Evolutionary conservation across 305 asterid genomes (phyloP).

Genomic region (Fraxinus xanthoxyloides): DNA sequence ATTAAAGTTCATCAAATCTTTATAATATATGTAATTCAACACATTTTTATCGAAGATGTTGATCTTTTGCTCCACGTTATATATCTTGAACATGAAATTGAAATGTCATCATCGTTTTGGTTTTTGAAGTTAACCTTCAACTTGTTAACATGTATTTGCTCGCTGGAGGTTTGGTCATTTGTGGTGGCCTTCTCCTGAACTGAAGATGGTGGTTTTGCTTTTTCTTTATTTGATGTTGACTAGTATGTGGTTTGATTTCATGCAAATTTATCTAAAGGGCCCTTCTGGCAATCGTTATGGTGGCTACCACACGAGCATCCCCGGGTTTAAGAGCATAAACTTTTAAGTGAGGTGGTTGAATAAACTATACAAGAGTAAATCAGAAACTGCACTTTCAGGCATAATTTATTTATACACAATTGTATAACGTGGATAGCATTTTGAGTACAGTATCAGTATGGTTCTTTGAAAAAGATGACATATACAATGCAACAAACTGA

Average conservation of each 20-base stretch:
- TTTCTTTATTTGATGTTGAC: background rate
- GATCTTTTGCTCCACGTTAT: slow-evolving; percentile 7
- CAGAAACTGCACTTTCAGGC: background rate
- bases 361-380: background rate
- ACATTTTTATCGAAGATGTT: slow-evolving; percentile 6
- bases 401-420: background rate
- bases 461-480: slow-evolving; percentile 63
- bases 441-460: slow-evolving; percentile 24
- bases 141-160: background rate
- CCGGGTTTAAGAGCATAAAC: background rate
- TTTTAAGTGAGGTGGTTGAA: background rate
- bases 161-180: background rate
- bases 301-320: background rate
- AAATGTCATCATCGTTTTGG: background rate
- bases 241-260: background rate
- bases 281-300: background rate
- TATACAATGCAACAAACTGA: slow-evolving; percentile 65
- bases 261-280: background rate
- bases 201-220: background rate
- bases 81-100: slow-evolving; percentile 14
- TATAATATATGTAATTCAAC: background rate
- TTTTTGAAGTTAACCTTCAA: background rate
- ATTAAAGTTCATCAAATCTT: slow-evolving; percentile 12
- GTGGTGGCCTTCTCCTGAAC: background rate
- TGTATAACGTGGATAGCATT: background rate